Evolutionary conservation across 2,329 filamentous ascomycete species (phyloP).

Genomic region (Drechslera avenae): DNA sequence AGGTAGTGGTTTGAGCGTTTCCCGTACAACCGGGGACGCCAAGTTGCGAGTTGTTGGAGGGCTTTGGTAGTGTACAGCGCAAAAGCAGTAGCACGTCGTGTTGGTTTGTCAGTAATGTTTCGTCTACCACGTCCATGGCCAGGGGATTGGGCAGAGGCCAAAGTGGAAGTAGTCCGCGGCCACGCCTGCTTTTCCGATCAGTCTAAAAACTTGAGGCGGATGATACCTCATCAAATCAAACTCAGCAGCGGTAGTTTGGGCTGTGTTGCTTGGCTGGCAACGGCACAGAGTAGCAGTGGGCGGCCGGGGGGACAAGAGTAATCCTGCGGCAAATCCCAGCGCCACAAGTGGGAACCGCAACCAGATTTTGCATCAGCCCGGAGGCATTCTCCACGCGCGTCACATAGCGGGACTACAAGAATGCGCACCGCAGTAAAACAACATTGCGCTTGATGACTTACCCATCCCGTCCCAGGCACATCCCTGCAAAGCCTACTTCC

Average conservation of each 20-base stretch:
- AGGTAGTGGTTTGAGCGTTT: neutral
- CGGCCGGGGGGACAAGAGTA: conserved; percentile 28
- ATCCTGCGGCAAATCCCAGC: conserved; percentile 38
- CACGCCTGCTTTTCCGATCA: conserved; percentile 15
- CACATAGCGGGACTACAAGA: conserved; percentile 43
- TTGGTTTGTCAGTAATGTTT: neutral
- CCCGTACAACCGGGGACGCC: neutral
- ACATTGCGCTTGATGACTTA: conserved; percentile 39
- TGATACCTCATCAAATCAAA: conserved; percentile 20
- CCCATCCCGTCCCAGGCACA: conserved; percentile 41
- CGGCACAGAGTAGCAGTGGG: conserved; percentile 5
- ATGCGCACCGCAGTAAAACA: conserved; percentile 31
- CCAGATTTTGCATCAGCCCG: conserved; percentile 40
- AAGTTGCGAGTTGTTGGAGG: neutral
- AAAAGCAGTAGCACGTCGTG: neutral
- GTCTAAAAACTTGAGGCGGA: conserved; percentile 22
- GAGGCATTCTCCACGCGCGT: conserved; percentile 39
- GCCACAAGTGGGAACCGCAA: conserved; percentile 43
- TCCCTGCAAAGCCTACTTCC: conserved; percentile 39
- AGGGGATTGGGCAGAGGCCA: conserved; percentile 5
- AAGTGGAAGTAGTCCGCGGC: conserved; percentile 9
- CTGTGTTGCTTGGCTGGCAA: conserved; percentile 36
- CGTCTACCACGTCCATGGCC: neutral
- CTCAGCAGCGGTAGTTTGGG: conserved; percentile 25
- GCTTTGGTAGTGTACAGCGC: neutral